These are phyloP conservation scores for Trifolium fragiferum DNA, from an alignment of 306 rosid species.

Conservation along the genomic window DNA sequence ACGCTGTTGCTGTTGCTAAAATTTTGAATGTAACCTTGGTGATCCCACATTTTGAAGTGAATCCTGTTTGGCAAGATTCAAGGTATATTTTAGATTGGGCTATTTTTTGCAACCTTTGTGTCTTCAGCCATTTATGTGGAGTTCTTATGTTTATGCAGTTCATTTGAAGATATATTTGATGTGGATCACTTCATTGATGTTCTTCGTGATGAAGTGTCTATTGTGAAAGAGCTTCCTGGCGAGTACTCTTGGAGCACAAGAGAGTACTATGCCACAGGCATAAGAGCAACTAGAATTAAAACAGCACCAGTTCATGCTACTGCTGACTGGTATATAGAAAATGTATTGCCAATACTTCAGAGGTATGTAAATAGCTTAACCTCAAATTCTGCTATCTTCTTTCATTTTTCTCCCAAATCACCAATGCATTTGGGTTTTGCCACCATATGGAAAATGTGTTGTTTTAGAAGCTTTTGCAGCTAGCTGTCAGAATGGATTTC, in stretches of 20 bases:
- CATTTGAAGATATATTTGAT: conserved; percentile 92
- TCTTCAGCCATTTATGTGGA: conserved; percentile 18
- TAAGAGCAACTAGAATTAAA: conserved; percentile 84
- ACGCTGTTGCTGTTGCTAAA: conserved; percentile 96
- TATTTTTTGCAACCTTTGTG: conserved; percentile 11
- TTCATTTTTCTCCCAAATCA: background rate
- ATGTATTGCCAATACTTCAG: conserved; percentile 75
- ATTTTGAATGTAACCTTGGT: conserved; percentile 87
- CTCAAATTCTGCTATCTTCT: conserved; percentile 12
- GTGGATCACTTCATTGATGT: conserved; percentile 84
- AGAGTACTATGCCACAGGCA: conserved; percentile 88
- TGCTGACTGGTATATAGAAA: conserved; percentile 88
- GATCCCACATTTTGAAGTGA: conserved; percentile 87
- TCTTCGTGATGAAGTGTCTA: conserved; percentile 72
- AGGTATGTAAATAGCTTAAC: conserved; percentile 51
- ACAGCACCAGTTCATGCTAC: conserved; percentile 95
- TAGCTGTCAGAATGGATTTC: conserved; percentile 16
- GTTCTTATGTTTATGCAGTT: conserved; percentile 58
- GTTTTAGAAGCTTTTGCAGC: conserved; percentile 24
- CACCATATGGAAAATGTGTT: conserved; percentile 6
- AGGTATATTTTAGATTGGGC: conserved; percentile 60
- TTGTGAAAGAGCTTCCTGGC: conserved; percentile 79
- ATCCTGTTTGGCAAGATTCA: conserved; percentile 95
- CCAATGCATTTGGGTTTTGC: conserved; percentile 35
- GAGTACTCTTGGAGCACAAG: conserved; percentile 90